Evolutionary conservation across 1,139 yeast species (phyloP), one percentile per base, ranked within the genome.

Genomic region (Hemisphaericaspora xylanilytica): DNA sequence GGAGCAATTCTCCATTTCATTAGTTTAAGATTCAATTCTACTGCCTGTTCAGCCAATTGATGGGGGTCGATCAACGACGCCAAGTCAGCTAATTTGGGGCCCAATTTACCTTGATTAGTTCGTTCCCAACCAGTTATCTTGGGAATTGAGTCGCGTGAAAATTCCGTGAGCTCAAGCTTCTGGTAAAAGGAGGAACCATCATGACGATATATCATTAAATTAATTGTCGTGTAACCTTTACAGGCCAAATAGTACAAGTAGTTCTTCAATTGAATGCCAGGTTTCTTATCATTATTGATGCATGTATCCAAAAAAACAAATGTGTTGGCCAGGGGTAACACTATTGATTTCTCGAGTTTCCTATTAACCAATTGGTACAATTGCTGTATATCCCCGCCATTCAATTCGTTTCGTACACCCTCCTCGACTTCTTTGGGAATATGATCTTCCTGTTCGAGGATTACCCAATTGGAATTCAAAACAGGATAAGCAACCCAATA

Each of bases 1-100:
- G 98, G 97, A 1, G 89, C 90, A 21, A 92, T 77, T 49, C 98
- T 73, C 99, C 99, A 92, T 59, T 89, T 89, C 98, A 92, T 94
- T 33, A 92, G 68, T 61, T 86, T 86, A 46, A 94, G 67, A 54
- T 92, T 92, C 42, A 92, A 69, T 58, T 90, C 96, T 4, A 89
- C 92, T 0, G 97, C 94, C 58, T 92, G 97, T 44, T 83, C 85
- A 0, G 97, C 95, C 15, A 92, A 67, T 47, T 84, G 81, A 5
- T 69, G 49, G 0, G 98, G 98, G 55, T 90, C 81, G 34, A 92
- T 79, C 35, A 92, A 67, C 1, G 87, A 66, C 1, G 95, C 89
- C 39, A 92, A 63, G 55, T 92, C 94, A 0, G 95, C 88, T 24
- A 84, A 48, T 52, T 88, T 87, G 0, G 97, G 96, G 0, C 84